These are phyloP conservation scores for Irpex rosettiformis DNA, from an alignment of 1,284 basidiomycete genomes.

Conservation along the genomic window DNA sequence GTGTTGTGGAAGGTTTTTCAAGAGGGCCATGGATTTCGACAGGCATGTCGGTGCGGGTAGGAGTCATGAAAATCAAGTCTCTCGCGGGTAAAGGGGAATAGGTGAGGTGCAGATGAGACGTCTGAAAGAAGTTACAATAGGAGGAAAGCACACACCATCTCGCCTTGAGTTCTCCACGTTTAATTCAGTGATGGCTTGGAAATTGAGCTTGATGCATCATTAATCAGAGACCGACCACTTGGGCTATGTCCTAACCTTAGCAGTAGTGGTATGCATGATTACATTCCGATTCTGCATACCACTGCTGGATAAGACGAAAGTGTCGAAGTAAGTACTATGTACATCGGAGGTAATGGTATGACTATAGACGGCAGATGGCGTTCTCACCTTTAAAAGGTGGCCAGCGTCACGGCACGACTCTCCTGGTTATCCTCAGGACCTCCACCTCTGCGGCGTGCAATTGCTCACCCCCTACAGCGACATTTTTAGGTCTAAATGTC, in stretches of 20 bases:
- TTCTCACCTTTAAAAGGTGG: not conserved
- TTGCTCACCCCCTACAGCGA: no score
- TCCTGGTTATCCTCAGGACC: not conserved
- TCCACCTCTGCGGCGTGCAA: not conserved
- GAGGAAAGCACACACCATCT: not conserved
- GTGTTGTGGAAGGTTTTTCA: conserved; percentile 40
- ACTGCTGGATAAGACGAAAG: not conserved
- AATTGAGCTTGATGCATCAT: not conserved
- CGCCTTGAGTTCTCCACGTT: not conserved
- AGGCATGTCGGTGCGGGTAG: conserved; percentile 20
- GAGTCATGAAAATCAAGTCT: conserved; percentile 1
- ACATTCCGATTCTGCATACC: not conserved
- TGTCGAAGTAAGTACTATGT: not conserved
- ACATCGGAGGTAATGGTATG: not conserved
- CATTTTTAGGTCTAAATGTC: not conserved
- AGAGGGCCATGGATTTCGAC: conserved; percentile 31
- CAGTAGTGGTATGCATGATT: not conserved
- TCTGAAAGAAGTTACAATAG: no score
- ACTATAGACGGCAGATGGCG: no score
- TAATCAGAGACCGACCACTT: not conserved
- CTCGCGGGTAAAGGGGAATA: not conserved
- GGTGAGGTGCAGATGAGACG: not conserved
- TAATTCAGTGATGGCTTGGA: no score
- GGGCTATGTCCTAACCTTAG: no score
- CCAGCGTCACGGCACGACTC: not conserved